Conservation (phyloP, 176 grass and related monocot genomes). For the Triticum timopheevii region DNA sequence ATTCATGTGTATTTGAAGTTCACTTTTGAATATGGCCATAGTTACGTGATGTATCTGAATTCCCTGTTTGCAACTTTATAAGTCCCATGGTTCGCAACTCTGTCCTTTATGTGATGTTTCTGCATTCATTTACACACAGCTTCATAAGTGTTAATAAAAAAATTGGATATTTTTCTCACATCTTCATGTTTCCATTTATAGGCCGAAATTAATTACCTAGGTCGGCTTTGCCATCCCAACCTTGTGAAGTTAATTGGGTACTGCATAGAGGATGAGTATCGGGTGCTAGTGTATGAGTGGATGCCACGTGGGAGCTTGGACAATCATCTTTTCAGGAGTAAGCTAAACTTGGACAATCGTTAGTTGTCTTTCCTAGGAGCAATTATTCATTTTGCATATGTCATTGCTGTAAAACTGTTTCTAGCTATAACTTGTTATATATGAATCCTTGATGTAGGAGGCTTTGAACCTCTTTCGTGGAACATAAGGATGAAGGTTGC, state of each 20-base stretch:
- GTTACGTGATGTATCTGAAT: no score
- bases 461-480: conserved; percentile 80
- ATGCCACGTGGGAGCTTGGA: conserved; percentile 90
- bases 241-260: conserved; percentile 79
- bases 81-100: no score
- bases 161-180: background rate
- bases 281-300: conserved; percentile 76
- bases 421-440: conserved; percentile 20
- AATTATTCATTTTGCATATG: background rate
- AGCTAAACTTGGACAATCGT: conserved; percentile 14
- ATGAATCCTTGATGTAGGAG: conserved; percentile 52
- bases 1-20: background rate
- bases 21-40: no score
- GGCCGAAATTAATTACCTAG: conserved; percentile 78
- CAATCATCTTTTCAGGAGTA: conserved; percentile 88
- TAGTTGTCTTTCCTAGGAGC: no score
- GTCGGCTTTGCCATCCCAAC: conserved; percentile 72
- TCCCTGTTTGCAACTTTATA: no score
- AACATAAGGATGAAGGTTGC: conserved; percentile 84
- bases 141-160: background rate
- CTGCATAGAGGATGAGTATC: conserved; percentile 68
- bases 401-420: background rate
- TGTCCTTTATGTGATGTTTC: background rate
- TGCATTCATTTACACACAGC: background rate
- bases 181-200: conserved; percentile 30